Base-by-base conservation (phyloP, 2,329 filamentous ascomycete genomes). In the Daldinia sp. region DNA sequence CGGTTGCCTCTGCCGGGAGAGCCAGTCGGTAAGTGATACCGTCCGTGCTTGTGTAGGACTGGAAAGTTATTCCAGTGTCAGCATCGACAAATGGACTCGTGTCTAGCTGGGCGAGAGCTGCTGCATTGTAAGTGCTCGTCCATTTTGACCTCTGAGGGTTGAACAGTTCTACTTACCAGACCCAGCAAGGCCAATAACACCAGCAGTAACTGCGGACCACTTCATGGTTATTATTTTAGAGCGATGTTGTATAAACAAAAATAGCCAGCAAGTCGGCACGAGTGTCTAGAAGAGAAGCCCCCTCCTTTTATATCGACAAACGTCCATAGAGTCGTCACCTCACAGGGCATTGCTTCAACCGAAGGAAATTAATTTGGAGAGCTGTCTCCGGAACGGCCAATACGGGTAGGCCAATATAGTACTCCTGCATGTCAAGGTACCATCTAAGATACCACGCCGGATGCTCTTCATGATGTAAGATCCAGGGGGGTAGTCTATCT, bases 51-150 rank as follows among this genome's bases (percentile, higher is more conserved):
- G 78, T 80, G 74, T 80, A 81, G 4, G 79, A 78, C 28, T 83
- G 79, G 64, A 82, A 85, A 20, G 79, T 83, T 61, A 85, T 80
- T 54, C 81, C 81, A 13, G 81, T 82, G 6, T 79, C 78, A 15
- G 73, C 67, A 58, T 82, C 81, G 48, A 74, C 69, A 53, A 78
- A 80, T 37, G 75, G 62, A 18, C 65, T 67, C 44, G 80, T 78
- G 63, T 82, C 80, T 33, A 77, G 62, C 65, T 80, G 79, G n/a
- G 73, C 68, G 15, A 72, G 56, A 6, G 67, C 77, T 78, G 54
- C 12, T 12, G n/a, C 4, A 48, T 39, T n/a, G 50, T 72, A 33
- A 73, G 69, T 44, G 65, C 28, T 35, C 6, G 33, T 13, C 15
- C 20, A 7, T 12, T 37, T 53, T 35, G 15, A n/a, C 13, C 0